Percentiles rank a stretch among this genome's conserved stretches.
These are phyloP conservation scores for Sclerotinia borealis DNA, from an alignment of 2,329 filamentous ascomycete species.

Conservation along the genomic window DNA sequence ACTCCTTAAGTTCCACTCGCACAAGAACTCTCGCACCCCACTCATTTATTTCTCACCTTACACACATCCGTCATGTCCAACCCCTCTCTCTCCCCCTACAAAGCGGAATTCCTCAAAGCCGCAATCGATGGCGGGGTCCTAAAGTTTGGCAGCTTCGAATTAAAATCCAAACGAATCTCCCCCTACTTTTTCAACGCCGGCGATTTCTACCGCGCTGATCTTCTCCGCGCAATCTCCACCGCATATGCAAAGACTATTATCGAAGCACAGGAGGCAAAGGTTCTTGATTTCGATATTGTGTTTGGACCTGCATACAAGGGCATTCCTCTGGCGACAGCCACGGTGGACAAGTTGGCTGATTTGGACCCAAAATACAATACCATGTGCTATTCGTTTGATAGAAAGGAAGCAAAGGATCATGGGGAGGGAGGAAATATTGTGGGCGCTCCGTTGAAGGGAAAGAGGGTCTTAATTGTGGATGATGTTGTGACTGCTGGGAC, in stretches of 20 bases:
- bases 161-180: slow-evolving; percentile 87
- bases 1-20: not conserved
- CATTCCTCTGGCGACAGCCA: slow-evolving; percentile 78
- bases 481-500: slow-evolving; percentile 96
- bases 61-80: slow-evolving; percentile 17
- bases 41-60: not conserved
- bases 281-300: slow-evolving; percentile 69
- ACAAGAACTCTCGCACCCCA: not conserved
- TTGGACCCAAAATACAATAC: slow-evolving; percentile 62
- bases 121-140: slow-evolving; percentile 64
- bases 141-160: slow-evolving; percentile 76
- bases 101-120: slow-evolving; percentile 65
- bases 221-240: slow-evolving; percentile 69
- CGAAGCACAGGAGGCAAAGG: slow-evolving; percentile 35
- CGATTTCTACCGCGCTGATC: slow-evolving; percentile 74
- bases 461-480: slow-evolving; percentile 84
- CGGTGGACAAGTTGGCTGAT: slow-evolving; percentile 68
- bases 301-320: slow-evolving; percentile 97
- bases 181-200: slow-evolving; percentile 99
- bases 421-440: slow-evolving; percentile 93
- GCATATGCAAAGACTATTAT: slow-evolving; percentile 71
- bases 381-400: slow-evolving; percentile 83
- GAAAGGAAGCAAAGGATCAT: slow-evolving; percentile 94
- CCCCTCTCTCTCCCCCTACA: slow-evolving; percentile 53
- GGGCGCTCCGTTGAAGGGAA: slow-evolving; percentile 76